Base-by-base conservation (phyloP, 2,329 filamentous ascomycete genomes). In the Cordyceps farinosa region DNA sequence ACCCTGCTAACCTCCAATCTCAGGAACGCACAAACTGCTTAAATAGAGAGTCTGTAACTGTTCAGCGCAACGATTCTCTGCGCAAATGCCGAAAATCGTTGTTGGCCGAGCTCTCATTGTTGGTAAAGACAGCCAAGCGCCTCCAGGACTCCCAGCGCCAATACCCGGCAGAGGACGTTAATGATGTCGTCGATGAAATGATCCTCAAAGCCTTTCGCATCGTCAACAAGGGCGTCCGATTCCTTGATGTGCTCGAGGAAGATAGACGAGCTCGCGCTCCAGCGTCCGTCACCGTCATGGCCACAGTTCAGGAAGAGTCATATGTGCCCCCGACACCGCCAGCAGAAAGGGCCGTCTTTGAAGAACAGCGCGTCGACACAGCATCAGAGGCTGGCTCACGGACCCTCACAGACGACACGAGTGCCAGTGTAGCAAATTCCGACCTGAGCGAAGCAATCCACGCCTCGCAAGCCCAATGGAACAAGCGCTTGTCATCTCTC, bases 141-240 rank as follows among this genome's bases (percentile, higher is more conserved):
- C 79, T 99, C 67, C 92, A 94, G 74, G 91, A 93, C 70, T 82
- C 86, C 66, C 87, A 91, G 64, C 82, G 79, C 64, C 80, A 80
- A 4, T 75, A 78, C 15, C 78, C 82, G 0, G 73, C 77, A 0
- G 83, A 88, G 36, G 82, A 86, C 52, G 80, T 90, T 13, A 91
- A 91, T 70, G 86, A 90, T 69, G 85, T 94, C 63, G 85, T 97
- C 63, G 94, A 98, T 71, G 91, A 97, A 73, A 92, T 98, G 85
- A 90, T 98, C 30, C 79, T 96, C 60, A 95, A 93, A 74, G 93
- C 93, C 0, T 98, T 97, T 79, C 92, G 90, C 72, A 92, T 98
- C 59, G 90, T 97, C n/a, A 94, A 89, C 54, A 88, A 94, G 70
- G 92, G 91, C 15, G 92, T 97, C 32, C 85, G 89, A 51, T 98